A percentile compares a stretch with the other conserved stretches of the same genome.
Conservation (phyloP, 768 basidiomycete species). For the Lactarius hengduanensis region DNA sequence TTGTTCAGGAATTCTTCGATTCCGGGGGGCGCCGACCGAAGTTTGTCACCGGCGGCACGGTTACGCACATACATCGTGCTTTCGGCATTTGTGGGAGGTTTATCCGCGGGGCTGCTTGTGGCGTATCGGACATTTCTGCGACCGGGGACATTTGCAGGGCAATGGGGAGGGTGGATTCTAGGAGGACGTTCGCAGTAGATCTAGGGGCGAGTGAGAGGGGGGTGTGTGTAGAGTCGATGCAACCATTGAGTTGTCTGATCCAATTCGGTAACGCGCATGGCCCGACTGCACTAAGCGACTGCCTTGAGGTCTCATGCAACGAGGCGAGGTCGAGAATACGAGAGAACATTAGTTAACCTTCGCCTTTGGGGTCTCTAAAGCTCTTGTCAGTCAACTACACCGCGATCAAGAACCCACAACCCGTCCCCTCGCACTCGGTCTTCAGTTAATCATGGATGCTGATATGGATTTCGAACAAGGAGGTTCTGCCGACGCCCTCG, state of each 20-base stretch:
- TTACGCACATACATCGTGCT: conserved; percentile 70
- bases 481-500: conserved; percentile 33
- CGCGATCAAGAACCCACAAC: conserved; percentile 7
- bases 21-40: conserved; percentile 82
- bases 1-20: conserved; percentile 46
- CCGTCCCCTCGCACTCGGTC: conserved; percentile 6
- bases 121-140: conserved; percentile 65
- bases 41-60: conserved; percentile 64
- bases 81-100: conserved; percentile 71
- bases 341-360: conserved; percentile 15
- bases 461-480: conserved; percentile 68
- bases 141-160: conserved; percentile 59
- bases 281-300: conserved; percentile 17
- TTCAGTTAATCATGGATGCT: conserved; percentile 60
- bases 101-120: conserved; percentile 69
- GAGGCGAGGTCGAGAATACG: conserved; percentile 27
- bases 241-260: not conserved
- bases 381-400: not conserved
- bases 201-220: conserved; percentile 7
- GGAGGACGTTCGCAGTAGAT: conserved; percentile 50
- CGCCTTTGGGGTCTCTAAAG: conserved; percentile 8
- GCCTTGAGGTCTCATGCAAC: conserved; percentile 27
- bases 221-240: not conserved
- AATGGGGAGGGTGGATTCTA: conserved; percentile 68
- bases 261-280: conserved; percentile 23